A percentile compares a stretch with the other conserved stretches of the same genome.
Conservation (phyloP, 139 green algal genomes). For the Haematococcus lacustris region DNA sequence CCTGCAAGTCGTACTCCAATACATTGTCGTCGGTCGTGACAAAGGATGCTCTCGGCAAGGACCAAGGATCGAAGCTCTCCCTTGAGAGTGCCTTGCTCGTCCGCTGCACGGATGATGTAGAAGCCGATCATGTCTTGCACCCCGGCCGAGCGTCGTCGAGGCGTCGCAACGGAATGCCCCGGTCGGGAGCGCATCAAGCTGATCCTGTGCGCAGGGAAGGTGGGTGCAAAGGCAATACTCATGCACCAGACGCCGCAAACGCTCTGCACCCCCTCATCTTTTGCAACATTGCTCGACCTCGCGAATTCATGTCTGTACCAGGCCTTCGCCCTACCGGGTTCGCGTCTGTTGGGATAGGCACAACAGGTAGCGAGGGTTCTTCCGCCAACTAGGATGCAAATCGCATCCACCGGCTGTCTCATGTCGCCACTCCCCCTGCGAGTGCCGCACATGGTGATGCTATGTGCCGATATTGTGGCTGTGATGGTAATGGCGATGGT, state of each 20-base stretch:
- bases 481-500: neutral
- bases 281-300: no score
- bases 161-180: neutral
- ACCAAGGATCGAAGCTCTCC: no score
- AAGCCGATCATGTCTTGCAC: constrained; percentile 53
- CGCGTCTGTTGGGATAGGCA: constrained; percentile 7
- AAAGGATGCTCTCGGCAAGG: constrained; percentile 32
- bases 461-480: neutral
- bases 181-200: neutral
- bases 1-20: constrained; percentile 31
- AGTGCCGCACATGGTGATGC: neutral
- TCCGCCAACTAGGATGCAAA: constrained; percentile 38
- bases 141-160: neutral
- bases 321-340: constrained; percentile 6
- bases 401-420: constrained; percentile 41
- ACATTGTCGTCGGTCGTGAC: constrained; percentile 18
- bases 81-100: constrained; percentile 27
- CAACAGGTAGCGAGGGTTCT: constrained; percentile 44
- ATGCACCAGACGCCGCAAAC: neutral
- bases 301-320: neutral
- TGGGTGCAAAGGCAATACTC: neutral
- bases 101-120: constrained; percentile 35
- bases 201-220: neutral
- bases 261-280: no score
- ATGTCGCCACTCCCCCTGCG: constrained; percentile 7